Evolutionary conservation across 2,329 filamentous ascomycete genomes (phyloP), one percentile per base, ranked within the genome.

Genomic region (Mycosphaerella arachidis): DNA sequence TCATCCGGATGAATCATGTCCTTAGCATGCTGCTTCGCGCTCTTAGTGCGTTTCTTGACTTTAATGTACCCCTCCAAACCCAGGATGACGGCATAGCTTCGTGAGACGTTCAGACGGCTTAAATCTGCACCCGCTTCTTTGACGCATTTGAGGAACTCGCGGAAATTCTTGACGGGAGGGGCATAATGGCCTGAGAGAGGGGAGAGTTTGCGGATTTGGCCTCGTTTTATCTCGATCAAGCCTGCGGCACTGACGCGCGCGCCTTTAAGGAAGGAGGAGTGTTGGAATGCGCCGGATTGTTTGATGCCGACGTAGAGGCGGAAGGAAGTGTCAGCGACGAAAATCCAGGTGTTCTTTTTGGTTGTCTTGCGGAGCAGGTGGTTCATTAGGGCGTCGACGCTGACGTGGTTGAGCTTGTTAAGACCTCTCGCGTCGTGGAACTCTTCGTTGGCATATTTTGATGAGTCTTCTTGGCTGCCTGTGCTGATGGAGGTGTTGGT

Each of bases 261-360:
- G 27, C 92, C 92, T 63, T 92, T 89, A 1, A 96, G 80, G 69
- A 97, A 96, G 0, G 90, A 94, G 12, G 88, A 92, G 74, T 96
- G 92, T 69, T 96, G 92, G 70, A 97, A 97, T 4, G 89, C 86
- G 10, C 92, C 92, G 4, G 86, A 88, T 72, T 90, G 86, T 71
- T 97, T 96, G 78, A 96, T 94, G 52, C 92, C 92, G 35, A 96
- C 86, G 72, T 96, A 96, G 0, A 96, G 79, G 0, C 90, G 85
- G 73, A 92, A 94, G 1, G 84, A 88, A 1, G 90, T 93, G 74
- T 96, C 92, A 27, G 89, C 88, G 7, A 92, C 92, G 69, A 96
- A 97, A 65, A 96, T 95, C 92, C 92, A 96, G 4, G 90, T 94
- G 70, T 93, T 92, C 63, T 91, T 91, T 73, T 87, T 89, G 43